Conservation (phyloP, 1,284 basidiomycete genomes). For the Xerocomus cyaneibrunnescens region DNA sequence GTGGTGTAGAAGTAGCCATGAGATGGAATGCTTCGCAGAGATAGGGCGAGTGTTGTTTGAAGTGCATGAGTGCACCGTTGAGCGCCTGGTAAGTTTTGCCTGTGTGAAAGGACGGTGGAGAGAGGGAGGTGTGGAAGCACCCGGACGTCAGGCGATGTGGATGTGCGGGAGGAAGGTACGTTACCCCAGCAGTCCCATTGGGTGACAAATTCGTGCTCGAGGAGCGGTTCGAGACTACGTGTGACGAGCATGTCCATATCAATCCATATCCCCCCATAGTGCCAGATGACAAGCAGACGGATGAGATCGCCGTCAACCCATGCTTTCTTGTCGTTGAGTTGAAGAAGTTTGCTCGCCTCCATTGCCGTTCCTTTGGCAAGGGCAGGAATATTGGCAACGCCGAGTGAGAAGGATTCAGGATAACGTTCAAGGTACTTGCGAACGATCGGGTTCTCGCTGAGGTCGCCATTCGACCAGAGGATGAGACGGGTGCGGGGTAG, state of each 20-base stretch:
- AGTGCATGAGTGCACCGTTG: constrained; percentile 93
- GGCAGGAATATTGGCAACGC: neutral
- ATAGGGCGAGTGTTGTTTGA: constrained; percentile 85
- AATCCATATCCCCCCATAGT: constrained; percentile 88
- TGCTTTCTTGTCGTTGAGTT: constrained; percentile 69
- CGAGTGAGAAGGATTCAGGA: neutral
- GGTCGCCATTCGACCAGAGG: neutral
- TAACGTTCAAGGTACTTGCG: neutral
- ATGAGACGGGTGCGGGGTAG: neutral
- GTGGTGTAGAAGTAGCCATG: constrained; percentile 74
- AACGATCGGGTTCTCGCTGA: neutral
- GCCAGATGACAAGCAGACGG: constrained; percentile 82
- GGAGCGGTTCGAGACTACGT: constrained; percentile 76
- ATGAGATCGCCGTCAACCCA: constrained; percentile 94
- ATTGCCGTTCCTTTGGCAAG: neutral
- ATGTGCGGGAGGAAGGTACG: neutral
- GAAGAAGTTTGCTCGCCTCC: constrained; percentile 52
- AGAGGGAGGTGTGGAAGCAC: too few species aligned
- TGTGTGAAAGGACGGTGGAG: constrained; percentile 30
- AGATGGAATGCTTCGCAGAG: constrained; percentile 93
- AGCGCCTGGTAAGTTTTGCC: constrained; percentile 86
- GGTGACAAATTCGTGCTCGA: constrained; percentile 92
- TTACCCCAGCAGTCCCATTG: constrained; percentile 97
- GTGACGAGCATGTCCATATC: constrained; percentile 95
- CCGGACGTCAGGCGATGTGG: neutral